Conservation (phyloP, 177 flowering plant genomes). For the Vitis hybrid region DNA sequence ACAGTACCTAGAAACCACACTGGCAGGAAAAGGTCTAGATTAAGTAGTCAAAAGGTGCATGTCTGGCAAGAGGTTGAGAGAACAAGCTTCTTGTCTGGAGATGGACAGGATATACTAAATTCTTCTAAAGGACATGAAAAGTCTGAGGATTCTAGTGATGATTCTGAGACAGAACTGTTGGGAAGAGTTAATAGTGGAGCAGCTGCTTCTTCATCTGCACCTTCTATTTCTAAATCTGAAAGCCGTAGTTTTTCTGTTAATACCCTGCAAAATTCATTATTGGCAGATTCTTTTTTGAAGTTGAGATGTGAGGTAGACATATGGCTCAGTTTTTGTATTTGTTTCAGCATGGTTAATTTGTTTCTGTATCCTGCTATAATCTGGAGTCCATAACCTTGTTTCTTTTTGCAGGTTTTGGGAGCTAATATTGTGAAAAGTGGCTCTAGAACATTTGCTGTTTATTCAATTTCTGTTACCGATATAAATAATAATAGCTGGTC, state of each 20-base stretch:
- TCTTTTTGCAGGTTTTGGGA: slow-evolving; percentile 82
- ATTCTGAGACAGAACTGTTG: slow-evolving; percentile 59
- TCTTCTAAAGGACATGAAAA: slow-evolving; percentile 40
- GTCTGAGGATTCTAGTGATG: slow-evolving; percentile 72
- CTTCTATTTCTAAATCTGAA: slow-evolving; percentile 42
- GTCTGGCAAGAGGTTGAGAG: slow-evolving; percentile 91
- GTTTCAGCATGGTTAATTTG: not conserved
- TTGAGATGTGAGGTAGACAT: slow-evolving; percentile 88
- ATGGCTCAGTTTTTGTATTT: not conserved
- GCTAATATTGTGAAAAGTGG: slow-evolving; percentile 96
- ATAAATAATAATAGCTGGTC: slow-evolving; percentile 81
- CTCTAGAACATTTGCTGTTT: slow-evolving; percentile 87
- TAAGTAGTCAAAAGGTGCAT: slow-evolving; percentile 43
- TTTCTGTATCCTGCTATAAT: slow-evolving; percentile 10
- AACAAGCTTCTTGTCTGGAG: slow-evolving; percentile 76
- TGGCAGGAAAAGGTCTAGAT: slow-evolving; percentile 65
- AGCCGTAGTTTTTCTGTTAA: slow-evolving; percentile 33
- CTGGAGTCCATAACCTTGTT: slow-evolving; percentile 24
- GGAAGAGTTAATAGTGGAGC: slow-evolving; percentile 70
- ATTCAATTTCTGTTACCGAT: slow-evolving; percentile 92
- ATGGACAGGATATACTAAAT: slow-evolving; percentile 73
- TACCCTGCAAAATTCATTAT: slow-evolving; percentile 39
- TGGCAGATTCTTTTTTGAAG: slow-evolving; percentile 73
- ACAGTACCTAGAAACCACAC: slow-evolving; percentile 40
- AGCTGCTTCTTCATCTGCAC: slow-evolving; percentile 70